Base-by-base conservation (phyloP, 805 yeast species). In the Wickerhamiella azymoides region DNA sequence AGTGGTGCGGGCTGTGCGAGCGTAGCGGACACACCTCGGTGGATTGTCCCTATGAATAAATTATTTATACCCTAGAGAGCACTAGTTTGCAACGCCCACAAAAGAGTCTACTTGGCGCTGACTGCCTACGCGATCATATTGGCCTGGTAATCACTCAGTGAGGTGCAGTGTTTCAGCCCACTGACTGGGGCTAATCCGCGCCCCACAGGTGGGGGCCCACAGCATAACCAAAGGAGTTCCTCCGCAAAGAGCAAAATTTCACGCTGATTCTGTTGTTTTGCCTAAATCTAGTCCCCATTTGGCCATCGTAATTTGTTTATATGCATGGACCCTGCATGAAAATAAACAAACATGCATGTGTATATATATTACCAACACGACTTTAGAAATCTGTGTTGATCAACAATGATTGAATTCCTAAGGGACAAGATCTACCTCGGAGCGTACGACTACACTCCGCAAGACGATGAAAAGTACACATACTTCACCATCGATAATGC, bases 1-100 rank as follows among this genome's bases (percentile, higher is more conserved):
- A 75, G 50, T 89, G 96, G 94, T 89, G 98, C 65, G 95, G 94
- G 0, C 67, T 85, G 45, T 89, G 98, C 64, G 97, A 89, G 60
- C 68, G 84, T 46, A 78, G 76, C 39, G 98, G 97, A 0, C 98
- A 89, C 58, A 79, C 77, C 40, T 81, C 92, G 52, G 68, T 79
- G 26, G 85, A 85, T 47, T 89, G 98, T 62, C 96, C 96, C 0
- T 85, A 75, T 58, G 93, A 80, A 53, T 73, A 74, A n/a, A 30
- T 5, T 30, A 30, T 30, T 30, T 30, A 30, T 30, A 39, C 27
- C 27, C 19, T n/a, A n/a, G n/a, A 37, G 10, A 37, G 30, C 27
- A 74, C 71, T 51, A 72, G 54, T 14, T n/a, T n/a, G n/a, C n/a
- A n/a, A n/a, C n/a, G n/a, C n/a, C n/a, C n/a, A n/a, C n/a, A n/a